Base-by-base conservation (phyloP, 2,329 filamentous ascomycete species). In the Calonectria hawksworthii region DNA sequence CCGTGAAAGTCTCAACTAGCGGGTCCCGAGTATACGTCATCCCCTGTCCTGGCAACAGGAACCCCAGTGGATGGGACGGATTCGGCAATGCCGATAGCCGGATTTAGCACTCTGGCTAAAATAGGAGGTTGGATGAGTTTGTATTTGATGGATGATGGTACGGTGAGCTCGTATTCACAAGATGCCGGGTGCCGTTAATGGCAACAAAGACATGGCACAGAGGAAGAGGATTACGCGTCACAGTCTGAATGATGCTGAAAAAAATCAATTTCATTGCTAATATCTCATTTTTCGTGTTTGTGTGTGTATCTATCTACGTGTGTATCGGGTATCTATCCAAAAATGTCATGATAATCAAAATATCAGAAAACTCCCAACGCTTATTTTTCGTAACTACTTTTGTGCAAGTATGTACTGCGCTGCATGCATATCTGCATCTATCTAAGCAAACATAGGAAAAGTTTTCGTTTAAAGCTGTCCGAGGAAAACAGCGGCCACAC, bases 241-340 rank as follows among this genome's bases (percentile, higher is more conserved):
- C 23, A 30, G n/a, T 63, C n/a, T 18, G 16, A 36, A 36, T 34
- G 14, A 21, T 41, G 5, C 8, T 7, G 10, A 32, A 26, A 41
- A 38, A 23, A 47, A 23, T 4, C 38, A 47, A 13, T 47, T 47
- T 13, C 1, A 47, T 47, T 47, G 44, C 21, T 47, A 47, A 23
- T 23, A 23, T 63, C 56, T 63, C 34, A 41, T 41, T 63, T 47
- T 47, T 23, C 44, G 10, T 28, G 34, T 30, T 41, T 63, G 23
- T 47, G 13, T n/a, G 10, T 28, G 34, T 30, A 21, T 41, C 23
- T 41, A 63, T 63, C 56, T 63, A 28, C 21, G 30, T 59, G n/a
- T 41, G 34, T 63, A 41, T 63, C 38, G 56, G 56, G 56, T 63
- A 63, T 61, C 56, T 61, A 61, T 63, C 56, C 56, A 63, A 63